Conservation (phyloP, 148 eudicot genomes). For the Suaeda aralocaspica region DNA sequence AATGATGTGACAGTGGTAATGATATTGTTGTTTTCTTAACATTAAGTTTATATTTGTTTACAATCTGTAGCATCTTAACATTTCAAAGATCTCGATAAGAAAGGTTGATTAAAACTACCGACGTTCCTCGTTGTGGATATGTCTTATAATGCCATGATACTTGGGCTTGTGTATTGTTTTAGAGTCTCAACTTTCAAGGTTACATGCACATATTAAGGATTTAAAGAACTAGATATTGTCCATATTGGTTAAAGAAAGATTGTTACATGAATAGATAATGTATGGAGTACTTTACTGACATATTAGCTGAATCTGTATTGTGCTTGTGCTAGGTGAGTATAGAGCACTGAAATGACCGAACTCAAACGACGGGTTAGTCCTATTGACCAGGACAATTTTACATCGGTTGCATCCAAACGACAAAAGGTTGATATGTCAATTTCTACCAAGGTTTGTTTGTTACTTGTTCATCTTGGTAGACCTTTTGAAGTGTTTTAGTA, state of each 20-base stretch:
- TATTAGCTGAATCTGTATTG: constrained; percentile 2
- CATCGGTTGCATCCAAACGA: constrained; percentile 54
- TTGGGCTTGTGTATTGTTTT: too few species aligned
- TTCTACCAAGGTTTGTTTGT: constrained; percentile 57
- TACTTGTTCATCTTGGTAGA: neutral
- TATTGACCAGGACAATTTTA: constrained; percentile 49
- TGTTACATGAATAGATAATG: too few species aligned
- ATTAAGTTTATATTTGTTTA: neutral
- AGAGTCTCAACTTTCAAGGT: neutral
- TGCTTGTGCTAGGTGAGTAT: constrained; percentile 22
- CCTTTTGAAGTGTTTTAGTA: neutral
- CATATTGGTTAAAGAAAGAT: too few species aligned
- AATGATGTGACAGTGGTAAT: constrained; percentile 1
- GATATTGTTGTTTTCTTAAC: neutral
- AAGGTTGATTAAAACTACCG: neutral
- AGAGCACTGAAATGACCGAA: constrained; percentile 49
- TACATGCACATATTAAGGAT: too few species aligned
- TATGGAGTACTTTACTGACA: too few species aligned
- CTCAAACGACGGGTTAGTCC: constrained; percentile 55
- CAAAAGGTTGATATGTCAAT: constrained; percentile 56
- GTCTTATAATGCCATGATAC: too few species aligned
- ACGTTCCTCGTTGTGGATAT: constrained; percentile 2
- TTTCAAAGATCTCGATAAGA: too few species aligned
- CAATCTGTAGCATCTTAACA: too few species aligned
- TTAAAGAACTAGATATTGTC: too few species aligned